Conservation (phyloP, 2,329 filamentous ascomycete genomes). For the Penicillium brasilianum region DNA sequence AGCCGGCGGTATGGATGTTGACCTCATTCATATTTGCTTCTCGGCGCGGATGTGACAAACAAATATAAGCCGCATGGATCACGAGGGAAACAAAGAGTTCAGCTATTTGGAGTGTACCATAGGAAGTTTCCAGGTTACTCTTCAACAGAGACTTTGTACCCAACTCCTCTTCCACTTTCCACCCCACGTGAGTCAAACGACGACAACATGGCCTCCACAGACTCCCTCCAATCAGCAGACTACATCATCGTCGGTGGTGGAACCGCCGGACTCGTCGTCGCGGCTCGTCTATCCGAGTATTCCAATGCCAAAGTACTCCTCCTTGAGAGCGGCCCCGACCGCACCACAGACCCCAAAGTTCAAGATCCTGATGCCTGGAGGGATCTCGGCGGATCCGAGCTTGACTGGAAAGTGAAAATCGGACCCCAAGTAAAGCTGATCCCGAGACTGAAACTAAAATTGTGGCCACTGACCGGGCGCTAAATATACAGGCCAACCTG, state of each 20-base stretch:
- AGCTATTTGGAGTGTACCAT: not conserved
- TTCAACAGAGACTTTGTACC: not conserved
- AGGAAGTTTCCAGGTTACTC: not conserved
- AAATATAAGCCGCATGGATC: not conserved
- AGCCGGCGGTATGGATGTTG: not conserved
- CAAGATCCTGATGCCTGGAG: slow-evolving; percentile 15
- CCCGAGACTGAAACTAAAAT: too few species aligned
- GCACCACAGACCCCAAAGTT: slow-evolving; percentile 17
- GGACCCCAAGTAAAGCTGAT: slow-evolving; percentile 13
- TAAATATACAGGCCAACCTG: slow-evolving; percentile 6
- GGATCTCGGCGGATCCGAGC: slow-evolving; percentile 15
- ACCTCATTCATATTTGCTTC: not conserved
- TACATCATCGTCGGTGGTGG: slow-evolving; percentile 26
- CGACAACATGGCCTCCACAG: not conserved
- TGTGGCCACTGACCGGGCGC: not conserved
- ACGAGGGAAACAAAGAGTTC: not conserved
- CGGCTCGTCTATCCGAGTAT: slow-evolving; percentile 25
- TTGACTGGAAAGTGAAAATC: slow-evolving; percentile 25
- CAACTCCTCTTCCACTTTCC: not conserved
- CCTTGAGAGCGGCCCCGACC: slow-evolving; percentile 23
- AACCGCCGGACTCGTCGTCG: slow-evolving; percentile 24
- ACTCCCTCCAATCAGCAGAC: slow-evolving; percentile 9
- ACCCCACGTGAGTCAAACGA: not conserved
- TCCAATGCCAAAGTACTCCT: slow-evolving; percentile 13
- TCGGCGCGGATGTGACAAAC: not conserved